A percentile compares a stretch with the other conserved stretches of the same genome.
phyloP scores from a whole-genome alignment of 805 yeast genomes.

The Cyberlindnera mississippiensis region DNA sequence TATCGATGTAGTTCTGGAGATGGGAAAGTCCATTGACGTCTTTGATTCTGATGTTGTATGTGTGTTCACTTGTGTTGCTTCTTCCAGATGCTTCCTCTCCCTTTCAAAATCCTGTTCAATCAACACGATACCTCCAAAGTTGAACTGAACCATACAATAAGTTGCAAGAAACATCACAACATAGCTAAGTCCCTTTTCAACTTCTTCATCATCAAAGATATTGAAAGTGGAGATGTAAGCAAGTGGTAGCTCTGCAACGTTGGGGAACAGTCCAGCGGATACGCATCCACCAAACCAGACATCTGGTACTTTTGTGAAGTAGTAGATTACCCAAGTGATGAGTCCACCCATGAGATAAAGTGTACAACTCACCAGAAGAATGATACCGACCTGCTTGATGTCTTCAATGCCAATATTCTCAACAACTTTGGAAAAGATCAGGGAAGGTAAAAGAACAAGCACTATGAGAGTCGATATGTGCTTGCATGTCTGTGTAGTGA shows the following conservation, averaged over 20 bases:
- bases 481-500: slow-evolving; percentile 58
- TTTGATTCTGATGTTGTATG: slow-evolving; percentile 3
- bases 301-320: slow-evolving; percentile 38
- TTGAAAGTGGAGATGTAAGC: slow-evolving; percentile 78
- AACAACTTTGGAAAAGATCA: slow-evolving; percentile 64
- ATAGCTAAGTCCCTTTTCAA: slow-evolving; percentile 1
- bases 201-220: slow-evolving; percentile 46
- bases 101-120: slow-evolving; percentile 56
- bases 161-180: slow-evolving; percentile 2
- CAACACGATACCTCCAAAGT: slow-evolving; percentile 69
- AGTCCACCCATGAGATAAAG: slow-evolving; percentile 33
- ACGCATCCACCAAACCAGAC: slow-evolving; percentile 69
- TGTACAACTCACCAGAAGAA: slow-evolving; percentile 42
- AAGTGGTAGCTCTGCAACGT: slow-evolving; percentile 73
- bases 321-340: slow-evolving; percentile 5
- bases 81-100: slow-evolving; percentile 2
- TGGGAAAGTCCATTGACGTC: not conserved
- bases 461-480: slow-evolving; percentile 63
- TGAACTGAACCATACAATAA: slow-evolving; percentile 44
- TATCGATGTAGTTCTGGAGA: slow-evolving; percentile 6
- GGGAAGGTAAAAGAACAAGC: slow-evolving; percentile 59
- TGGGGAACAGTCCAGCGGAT: slow-evolving; percentile 68
- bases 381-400: slow-evolving; percentile 66
- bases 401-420: slow-evolving; percentile 54
- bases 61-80: not conserved